Percentiles rank a stretch among this genome's conserved stretches.
These are phyloP conservation scores for Potentilla sterilis DNA, from an alignment of 306 rosid species.

Conservation along the genomic window DNA sequence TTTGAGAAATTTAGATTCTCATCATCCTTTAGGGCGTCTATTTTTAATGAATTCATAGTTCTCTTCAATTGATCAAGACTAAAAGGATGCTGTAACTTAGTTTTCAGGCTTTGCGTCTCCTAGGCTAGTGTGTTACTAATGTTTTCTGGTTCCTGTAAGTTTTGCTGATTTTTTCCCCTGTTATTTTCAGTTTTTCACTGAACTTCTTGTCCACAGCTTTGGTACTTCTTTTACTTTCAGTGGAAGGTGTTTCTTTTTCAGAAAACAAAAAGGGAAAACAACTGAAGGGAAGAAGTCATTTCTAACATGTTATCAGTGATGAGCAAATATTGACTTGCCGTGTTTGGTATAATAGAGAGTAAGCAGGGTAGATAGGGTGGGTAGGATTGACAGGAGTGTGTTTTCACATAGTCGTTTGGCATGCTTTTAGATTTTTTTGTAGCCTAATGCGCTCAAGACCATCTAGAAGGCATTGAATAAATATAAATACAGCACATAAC, in stretches of 20 bases:
- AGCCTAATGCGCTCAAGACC: not conserved
- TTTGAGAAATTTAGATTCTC: not conserved
- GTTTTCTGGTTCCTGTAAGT: not conserved
- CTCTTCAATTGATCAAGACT: not conserved
- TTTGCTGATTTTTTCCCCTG: not conserved
- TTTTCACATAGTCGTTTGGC: not conserved
- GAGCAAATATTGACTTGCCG: too few species aligned
- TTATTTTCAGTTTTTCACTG: not conserved
- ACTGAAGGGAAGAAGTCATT: not conserved
- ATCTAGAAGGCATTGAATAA: not conserved
- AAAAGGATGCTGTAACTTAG: not conserved
- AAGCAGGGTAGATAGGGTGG: not conserved
- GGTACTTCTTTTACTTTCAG: not conserved
- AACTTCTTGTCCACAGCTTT: not conserved
- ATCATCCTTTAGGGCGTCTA: not conserved
- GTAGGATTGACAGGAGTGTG: not conserved
- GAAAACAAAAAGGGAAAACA: not conserved
- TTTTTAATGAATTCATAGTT: not conserved
- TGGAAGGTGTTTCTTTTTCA: not conserved
- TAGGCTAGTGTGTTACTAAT: not conserved
- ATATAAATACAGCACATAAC: not conserved
- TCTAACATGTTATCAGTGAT: not conserved
- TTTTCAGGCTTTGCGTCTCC: not conserved
- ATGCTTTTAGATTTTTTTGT: not conserved
- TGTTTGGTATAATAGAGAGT: not conserved